Evolutionary conservation across 805 yeast genomes (phyloP), one percentile per base, ranked within the genome.

Genomic region (Ogataea henricii): DNA sequence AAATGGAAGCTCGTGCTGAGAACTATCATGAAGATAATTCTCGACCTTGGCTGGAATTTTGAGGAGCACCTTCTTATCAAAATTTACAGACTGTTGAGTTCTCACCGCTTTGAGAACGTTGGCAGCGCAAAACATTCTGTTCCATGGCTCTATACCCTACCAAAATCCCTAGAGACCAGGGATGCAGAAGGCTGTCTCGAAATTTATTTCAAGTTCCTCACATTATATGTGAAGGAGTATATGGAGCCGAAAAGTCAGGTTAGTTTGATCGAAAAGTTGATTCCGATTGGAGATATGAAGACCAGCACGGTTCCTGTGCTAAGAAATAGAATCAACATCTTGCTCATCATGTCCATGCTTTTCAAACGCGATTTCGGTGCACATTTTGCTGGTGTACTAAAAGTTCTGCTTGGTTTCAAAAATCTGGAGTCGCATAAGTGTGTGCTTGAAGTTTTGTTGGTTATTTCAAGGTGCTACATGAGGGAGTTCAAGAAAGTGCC

Each of bases 271-370:
- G 72, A 68, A 26, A 66, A 66, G 36, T 49, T 69, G 17, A 64
- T 62, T 8, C 73, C 73, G 1, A 57, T 68, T 10, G 64, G 68
- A 14, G 58, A 62, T 18, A 52, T 65, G 9, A 48, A 53, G 30
- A 61, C 65, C 3, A 59, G 61, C 46, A 56, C 62, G 3, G 18
- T 53, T 3, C 33, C 38, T 1, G 52, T 64, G 3, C 46, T 68
- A 16, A 57, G 56, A 32, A 67, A 65, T 49, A 51, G 72, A 32
- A 53, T 62, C 3, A 63, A 65, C 34, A 46, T 68, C 3, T 47
- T 68, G 17, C 46, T 68, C 35, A 53, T 62, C 21, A 57, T 66
- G 60, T 53, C 64, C 2, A 46, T 54, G 32, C 46, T 66, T 1
- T 67, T 69, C 54, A 60, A 60, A 14, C 47, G 47, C 8, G 67